Evolutionary conservation across 129 eudicot species (phyloP).

Genomic region (Lactuca sativa): DNA sequence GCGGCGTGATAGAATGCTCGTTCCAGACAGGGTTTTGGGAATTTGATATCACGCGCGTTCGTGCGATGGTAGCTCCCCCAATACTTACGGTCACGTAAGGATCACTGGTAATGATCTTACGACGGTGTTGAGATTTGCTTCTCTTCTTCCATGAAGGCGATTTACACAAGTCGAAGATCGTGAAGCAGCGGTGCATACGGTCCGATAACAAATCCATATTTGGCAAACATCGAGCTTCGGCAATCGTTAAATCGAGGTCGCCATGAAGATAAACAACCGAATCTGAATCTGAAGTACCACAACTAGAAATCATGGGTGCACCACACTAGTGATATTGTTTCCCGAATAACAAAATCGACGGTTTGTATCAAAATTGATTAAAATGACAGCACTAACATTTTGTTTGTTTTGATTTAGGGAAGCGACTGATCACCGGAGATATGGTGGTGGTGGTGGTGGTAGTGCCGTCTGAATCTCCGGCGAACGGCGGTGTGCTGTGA

Average conservation of each 20-base stretch:
- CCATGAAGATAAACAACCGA: constrained; percentile 61
- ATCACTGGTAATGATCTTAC: constrained; percentile 81
- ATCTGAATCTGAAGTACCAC: constrained; percentile 28
- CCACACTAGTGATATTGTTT: neutral
- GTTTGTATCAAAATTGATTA: neutral
- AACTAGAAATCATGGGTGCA: constrained; percentile 2
- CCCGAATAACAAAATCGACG: neutral
- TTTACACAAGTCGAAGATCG: constrained; percentile 33
- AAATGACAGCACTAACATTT: constrained; percentile 9
- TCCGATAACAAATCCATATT: constrained; percentile 74
- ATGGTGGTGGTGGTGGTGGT: constrained; percentile 10
- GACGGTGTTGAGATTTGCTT: constrained; percentile 27
- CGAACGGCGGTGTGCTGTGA: constrained; percentile 26
- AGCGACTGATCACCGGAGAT: constrained; percentile 32
- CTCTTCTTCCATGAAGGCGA: constrained; percentile 14
- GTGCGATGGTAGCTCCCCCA: constrained; percentile 74
- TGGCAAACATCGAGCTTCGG: constrained; percentile 64
- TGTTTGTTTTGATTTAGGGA: constrained; percentile 2
- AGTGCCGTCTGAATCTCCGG: constrained; percentile 38
- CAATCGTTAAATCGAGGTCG: constrained; percentile 65
- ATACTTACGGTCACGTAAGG: constrained; percentile 81
- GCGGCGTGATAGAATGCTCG: constrained; percentile 55
- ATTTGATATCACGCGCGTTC: constrained; percentile 73
- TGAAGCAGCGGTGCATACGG: constrained; percentile 54
- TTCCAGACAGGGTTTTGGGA: constrained; percentile 72